phyloP scores from a whole-genome alignment of 257 asterid species.

The Echites panduratus region DNA sequence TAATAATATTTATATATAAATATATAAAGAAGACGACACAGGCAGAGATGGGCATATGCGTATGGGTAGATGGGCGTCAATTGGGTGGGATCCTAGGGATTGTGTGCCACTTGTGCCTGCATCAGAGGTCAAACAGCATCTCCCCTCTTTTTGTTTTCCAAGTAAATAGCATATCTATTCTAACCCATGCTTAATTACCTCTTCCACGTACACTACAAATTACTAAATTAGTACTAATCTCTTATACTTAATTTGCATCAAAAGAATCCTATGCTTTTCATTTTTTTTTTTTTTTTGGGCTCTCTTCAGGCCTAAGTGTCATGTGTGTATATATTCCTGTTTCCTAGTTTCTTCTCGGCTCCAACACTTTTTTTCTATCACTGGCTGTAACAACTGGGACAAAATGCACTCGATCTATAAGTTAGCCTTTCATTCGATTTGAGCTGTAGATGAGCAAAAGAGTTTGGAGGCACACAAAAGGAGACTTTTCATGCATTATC shows the following conservation, averaged over 20 bases:
- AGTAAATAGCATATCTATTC: constrained; percentile 23
- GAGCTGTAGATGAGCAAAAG: not conserved
- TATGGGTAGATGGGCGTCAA: not conserved
- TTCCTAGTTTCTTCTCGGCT: not conserved
- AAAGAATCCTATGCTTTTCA: constrained; percentile 49
- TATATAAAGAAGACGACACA: not conserved
- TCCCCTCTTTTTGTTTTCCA: constrained; percentile 29
- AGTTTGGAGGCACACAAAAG: not conserved
- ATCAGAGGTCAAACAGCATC: constrained; percentile 48
- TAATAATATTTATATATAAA: too few species aligned
- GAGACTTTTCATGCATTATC: not conserved
- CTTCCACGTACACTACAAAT: constrained; percentile 20
- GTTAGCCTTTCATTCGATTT: too few species aligned
- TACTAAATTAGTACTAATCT: too few species aligned
- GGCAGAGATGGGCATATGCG: not conserved
- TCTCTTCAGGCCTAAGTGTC: too few species aligned
- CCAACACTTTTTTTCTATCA: too few species aligned
- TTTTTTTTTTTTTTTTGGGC: constrained; percentile 27
- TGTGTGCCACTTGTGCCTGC: constrained; percentile 40
- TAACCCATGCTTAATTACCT: constrained; percentile 23
- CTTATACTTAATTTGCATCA: too few species aligned
- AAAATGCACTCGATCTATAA: too few species aligned
- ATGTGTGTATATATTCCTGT: too few species aligned
- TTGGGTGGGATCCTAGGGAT: constrained; percentile 45
- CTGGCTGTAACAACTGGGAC: too few species aligned